A percentile compares a stretch with the other conserved stretches of the same genome.
These are phyloP conservation scores for Pseudocercospora cruenta DNA, from an alignment of 2,329 filamentous ascomycete species.

Conservation along the genomic window DNA sequence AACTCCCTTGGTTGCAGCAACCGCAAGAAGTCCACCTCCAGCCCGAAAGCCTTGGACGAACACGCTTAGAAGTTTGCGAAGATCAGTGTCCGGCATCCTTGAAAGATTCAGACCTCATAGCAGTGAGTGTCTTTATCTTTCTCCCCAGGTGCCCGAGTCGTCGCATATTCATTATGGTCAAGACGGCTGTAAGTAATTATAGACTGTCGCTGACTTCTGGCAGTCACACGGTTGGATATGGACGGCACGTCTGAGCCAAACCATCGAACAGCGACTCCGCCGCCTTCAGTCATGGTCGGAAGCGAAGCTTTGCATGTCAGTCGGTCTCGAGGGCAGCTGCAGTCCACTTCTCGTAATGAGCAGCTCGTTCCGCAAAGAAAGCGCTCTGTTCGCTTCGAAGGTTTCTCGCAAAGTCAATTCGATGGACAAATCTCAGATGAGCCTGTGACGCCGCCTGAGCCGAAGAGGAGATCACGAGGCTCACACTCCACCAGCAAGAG, in stretches of 20 bases:
- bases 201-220: neutral
- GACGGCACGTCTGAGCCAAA: constrained; percentile 28
- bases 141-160: neutral
- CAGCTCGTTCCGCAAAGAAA: constrained; percentile 24
- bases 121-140: constrained; percentile 3
- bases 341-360: constrained; percentile 22
- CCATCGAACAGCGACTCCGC: constrained; percentile 29
- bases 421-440: constrained; percentile 25
- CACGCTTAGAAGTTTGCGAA: constrained; percentile 17
- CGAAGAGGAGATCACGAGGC: neutral
- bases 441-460: neutral
- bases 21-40: constrained; percentile 12
- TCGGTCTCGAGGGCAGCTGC: constrained; percentile 10
- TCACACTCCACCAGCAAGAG: constrained; percentile 11
- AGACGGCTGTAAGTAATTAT: neutral
- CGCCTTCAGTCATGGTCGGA: constrained; percentile 24
- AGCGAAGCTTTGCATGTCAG: neutral
- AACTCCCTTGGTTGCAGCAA: constrained; percentile 2
- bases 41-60: neutral
- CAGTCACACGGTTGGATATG: constrained; percentile 5
- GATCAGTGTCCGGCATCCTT: constrained; percentile 22
- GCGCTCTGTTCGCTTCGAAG: constrained; percentile 34
- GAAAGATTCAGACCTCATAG: constrained; percentile 6
- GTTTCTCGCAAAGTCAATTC: constrained; percentile 21
- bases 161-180: neutral